A percentile compares a stretch with the other conserved stretches of the same genome.
phyloP scores from a whole-genome alignment of 495 filamentous ascomycete species.

The Aspergillus leporis region DNA sequence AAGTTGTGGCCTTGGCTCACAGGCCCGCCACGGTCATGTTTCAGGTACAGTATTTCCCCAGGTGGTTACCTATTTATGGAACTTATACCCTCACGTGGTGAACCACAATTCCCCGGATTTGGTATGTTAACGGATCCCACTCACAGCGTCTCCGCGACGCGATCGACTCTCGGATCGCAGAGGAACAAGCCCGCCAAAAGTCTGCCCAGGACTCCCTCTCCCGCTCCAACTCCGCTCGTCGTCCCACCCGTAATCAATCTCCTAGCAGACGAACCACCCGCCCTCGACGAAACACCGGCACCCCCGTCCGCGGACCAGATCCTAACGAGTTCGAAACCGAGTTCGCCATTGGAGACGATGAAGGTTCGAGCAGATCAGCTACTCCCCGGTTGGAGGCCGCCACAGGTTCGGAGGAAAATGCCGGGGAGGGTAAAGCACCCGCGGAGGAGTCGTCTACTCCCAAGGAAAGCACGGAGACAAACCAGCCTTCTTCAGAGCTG shows the following conservation, averaged over 20 bases:
- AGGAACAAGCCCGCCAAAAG: conserved; percentile 81
- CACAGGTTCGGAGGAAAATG: conserved; percentile 25
- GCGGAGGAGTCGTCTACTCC: conserved; percentile 24
- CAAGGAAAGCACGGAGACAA: conserved; percentile 25
- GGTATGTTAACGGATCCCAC: not conserved
- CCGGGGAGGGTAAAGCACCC: conserved; percentile 25
- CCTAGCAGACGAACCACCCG: conserved; percentile 52
- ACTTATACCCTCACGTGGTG: not conserved
- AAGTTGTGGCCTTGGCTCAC: conserved; percentile 32
- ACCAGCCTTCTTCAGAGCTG: conserved; percentile 55
- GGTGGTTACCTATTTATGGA: conserved; percentile 1
- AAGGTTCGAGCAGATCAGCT: conserved; percentile 53
- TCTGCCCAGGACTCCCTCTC: conserved; percentile 50
- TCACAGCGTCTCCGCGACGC: conserved; percentile 78
- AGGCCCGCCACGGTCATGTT: conserved; percentile 48
- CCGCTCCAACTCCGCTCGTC: conserved; percentile 50
- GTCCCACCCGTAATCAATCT: conserved; percentile 52
- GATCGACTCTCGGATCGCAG: conserved; percentile 81
- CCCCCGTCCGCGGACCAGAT: conserved; percentile 62
- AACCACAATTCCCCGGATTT: not conserved
- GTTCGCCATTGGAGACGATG: conserved; percentile 80
- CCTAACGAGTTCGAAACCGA: conserved; percentile 82
- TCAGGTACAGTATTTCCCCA: conserved; percentile 35
- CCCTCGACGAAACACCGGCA: conserved; percentile 52
- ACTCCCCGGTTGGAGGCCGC: conserved; percentile 48